Percentiles rank a stretch among this genome's conserved stretches.
These are phyloP conservation scores for Podila verticillata DNA, from an alignment of 192 early-diverging fungal species.

Conservation along the genomic window DNA sequence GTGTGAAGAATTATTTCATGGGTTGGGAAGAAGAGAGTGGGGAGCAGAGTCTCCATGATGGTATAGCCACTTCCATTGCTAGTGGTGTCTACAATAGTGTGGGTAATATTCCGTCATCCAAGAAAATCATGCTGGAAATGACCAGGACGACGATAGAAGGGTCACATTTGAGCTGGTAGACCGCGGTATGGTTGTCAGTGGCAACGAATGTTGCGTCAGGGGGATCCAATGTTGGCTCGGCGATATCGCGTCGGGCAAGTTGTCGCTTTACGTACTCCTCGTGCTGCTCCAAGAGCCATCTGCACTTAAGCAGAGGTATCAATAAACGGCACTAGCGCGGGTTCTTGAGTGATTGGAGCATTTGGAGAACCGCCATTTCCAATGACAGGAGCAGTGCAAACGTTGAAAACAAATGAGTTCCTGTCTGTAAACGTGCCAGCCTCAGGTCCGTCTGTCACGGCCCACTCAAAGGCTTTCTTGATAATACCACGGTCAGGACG, in stretches of 20 bases:
- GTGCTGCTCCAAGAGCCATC: background rate
- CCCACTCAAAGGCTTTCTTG: background rate
- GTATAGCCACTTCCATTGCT: slow-evolving; percentile 10
- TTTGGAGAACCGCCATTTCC: too few relatives aligned
- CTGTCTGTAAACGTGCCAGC: background rate
- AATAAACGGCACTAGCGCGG: background rate
- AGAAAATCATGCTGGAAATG: background rate
- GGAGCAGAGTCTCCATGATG: background rate
- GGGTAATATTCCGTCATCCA: background rate
- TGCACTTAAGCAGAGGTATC: background rate
- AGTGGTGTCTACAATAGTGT: slow-evolving; percentile 15
- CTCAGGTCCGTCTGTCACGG: background rate
- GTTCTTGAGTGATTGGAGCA: too few relatives aligned
- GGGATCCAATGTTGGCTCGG: background rate
- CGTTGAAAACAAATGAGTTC: background rate
- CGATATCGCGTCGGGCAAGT: background rate
- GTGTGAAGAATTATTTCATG: background rate
- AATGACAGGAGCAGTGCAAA: background rate
- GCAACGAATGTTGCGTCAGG: slow-evolving; percentile 8
- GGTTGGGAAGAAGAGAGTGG: slow-evolving; percentile 13
- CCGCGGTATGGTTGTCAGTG: background rate
- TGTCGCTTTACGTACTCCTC: background rate
- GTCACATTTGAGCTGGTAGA: slow-evolving; percentile 27
- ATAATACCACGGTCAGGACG: background rate
- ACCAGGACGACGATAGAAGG: slow-evolving; percentile 15